phyloP scores from a whole-genome alignment of 164 flowering plant species.

The Santalum album region DNA sequence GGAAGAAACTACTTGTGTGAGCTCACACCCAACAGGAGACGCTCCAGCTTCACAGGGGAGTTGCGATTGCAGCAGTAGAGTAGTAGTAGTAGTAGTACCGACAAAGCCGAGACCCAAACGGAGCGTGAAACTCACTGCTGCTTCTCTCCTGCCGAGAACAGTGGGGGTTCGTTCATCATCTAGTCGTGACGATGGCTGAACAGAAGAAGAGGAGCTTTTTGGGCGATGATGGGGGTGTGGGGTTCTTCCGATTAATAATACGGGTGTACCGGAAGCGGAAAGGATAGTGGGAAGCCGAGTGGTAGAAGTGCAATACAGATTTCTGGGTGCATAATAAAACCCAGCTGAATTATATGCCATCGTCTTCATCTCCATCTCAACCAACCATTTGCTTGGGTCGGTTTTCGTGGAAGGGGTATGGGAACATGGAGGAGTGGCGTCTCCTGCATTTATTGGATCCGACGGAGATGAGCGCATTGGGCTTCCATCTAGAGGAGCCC shows the following conservation, averaged over 20 bases:
- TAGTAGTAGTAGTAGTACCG: too few relatives aligned
- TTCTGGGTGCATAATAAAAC: too few relatives aligned
- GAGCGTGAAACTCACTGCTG: neutral
- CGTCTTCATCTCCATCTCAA: too few relatives aligned
- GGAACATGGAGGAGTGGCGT: too few relatives aligned
- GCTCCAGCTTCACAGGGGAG: constrained; percentile 5
- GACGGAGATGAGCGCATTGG: too few relatives aligned
- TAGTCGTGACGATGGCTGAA: neutral
- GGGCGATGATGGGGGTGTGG: neutral
- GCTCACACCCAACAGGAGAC: constrained; percentile 30
- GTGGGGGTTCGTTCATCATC: neutral
- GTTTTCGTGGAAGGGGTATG: too few relatives aligned
- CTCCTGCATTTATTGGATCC: too few relatives aligned
- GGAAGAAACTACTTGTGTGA: constrained; percentile 45
- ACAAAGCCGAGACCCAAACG: neutral
- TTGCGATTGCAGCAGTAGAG: neutral
- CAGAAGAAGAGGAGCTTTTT: neutral
- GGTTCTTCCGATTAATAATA: neutral
- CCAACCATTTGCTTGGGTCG: too few relatives aligned
- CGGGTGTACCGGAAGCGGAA: neutral
- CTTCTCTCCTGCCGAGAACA: neutral
- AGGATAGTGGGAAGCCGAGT: neutral
- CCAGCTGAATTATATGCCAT: too few relatives aligned
- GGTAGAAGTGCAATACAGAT: neutral
- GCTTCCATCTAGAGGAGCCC: too few relatives aligned